Conservation (phyloP, 176 grass and related monocot species). For the Hsuehochloa calcarea region DNA sequence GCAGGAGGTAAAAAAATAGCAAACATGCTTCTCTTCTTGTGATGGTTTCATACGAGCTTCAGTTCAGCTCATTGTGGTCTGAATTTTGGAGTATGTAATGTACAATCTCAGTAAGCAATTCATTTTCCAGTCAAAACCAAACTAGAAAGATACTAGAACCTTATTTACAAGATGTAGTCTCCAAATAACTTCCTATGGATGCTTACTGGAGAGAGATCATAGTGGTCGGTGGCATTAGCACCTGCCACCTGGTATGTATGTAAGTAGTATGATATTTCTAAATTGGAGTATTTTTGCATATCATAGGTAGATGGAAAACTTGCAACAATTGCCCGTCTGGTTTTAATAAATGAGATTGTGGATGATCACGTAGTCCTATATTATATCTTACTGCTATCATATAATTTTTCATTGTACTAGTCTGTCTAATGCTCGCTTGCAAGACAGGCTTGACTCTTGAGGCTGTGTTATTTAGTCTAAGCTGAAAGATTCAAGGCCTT, state of each 20-base stretch:
- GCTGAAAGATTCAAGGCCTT: neutral
- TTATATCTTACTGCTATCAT: neutral
- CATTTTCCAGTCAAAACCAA: constrained; percentile 29
- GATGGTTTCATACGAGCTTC: constrained; percentile 1
- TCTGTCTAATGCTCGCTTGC: neutral
- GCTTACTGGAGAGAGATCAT: neutral
- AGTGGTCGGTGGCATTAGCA: neutral
- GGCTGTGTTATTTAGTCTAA: neutral
- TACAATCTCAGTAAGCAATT: constrained; percentile 12
- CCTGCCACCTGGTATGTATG: neutral
- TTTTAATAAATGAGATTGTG: neutral
- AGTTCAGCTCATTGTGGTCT: neutral
- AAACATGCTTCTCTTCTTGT: neutral
- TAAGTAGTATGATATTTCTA: neutral
- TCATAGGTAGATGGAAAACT: neutral
- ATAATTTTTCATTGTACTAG: neutral
- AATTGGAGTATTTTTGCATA: neutral
- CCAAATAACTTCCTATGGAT: neutral
- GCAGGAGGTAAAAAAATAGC: constrained; percentile 44
- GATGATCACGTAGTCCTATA: neutral
- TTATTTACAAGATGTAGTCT: neutral
- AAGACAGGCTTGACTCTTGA: neutral
- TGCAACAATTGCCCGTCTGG: constrained; percentile 1
- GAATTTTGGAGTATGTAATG: neutral
- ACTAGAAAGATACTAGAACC: neutral